phyloP scores from a whole-genome alignment of 768 basidiomycete genomes.

The Podaxis sp. region DNA sequence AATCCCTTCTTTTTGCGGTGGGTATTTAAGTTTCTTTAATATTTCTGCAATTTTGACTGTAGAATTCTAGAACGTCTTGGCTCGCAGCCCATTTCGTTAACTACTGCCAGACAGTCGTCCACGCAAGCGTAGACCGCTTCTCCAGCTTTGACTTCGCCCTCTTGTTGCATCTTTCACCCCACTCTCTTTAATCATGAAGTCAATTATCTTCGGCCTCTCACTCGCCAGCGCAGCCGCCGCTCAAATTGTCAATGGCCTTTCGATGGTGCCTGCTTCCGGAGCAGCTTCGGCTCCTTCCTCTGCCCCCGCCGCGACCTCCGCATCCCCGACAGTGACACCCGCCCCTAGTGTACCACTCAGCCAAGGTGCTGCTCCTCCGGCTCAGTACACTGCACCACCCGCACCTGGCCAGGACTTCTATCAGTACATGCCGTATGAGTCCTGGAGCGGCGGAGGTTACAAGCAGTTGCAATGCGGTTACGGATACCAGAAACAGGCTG shows the following conservation, averaged over 20 bases:
- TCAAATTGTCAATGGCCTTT: conserved; percentile 47
- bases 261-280: conserved; percentile 30
- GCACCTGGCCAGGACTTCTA: conserved; percentile 34
- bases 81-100: conserved; percentile 33
- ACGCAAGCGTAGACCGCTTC: conserved; percentile 71
- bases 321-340: conserved; percentile 17
- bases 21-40: conserved; percentile 21
- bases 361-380: conserved; percentile 27
- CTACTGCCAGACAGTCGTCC: conserved; percentile 61
- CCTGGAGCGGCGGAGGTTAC: conserved; percentile 62
- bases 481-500: conserved; percentile 51
- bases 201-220: conserved; percentile 53
- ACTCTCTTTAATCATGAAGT: conserved; percentile 60
- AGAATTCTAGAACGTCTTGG: conserved; percentile 31
- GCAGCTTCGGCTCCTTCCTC: conserved; percentile 17
- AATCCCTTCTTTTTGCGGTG: conserved; percentile 40
- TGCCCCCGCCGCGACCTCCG: conserved; percentile 13
- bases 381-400: conserved; percentile 29
- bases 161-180: conserved; percentile 34
- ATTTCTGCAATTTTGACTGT: conserved; percentile 36
- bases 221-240: conserved; percentile 55
- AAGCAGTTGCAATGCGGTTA: conserved; percentile 66
- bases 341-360: conserved; percentile 16
- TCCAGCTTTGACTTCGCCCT: conserved; percentile 33
- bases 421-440: conserved; percentile 52